A percentile compares a stretch with the other conserved stretches of the same genome.
phyloP scores from a whole-genome alignment of 306 rosid species.

The Fragaria ananassa region DNA sequence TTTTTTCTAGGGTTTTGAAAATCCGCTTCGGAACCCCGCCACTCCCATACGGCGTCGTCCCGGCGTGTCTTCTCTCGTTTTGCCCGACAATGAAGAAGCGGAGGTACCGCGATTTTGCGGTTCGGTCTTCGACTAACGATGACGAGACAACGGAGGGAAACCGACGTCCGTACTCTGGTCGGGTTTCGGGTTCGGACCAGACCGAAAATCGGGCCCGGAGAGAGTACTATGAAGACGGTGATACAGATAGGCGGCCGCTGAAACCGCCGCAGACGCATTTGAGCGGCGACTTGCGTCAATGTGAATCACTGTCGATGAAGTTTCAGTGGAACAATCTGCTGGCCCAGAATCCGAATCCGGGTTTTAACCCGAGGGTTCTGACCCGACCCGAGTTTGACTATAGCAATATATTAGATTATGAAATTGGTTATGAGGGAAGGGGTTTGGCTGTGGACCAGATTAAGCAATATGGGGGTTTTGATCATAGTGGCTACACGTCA shows the following conservation, averaged over 20 bases:
- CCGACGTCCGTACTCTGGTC: neutral
- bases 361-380: neutral
- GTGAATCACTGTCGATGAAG: slow-evolving; percentile 24
- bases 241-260: neutral
- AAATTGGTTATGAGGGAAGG: neutral
- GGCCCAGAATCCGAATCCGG: slow-evolving; percentile 3
- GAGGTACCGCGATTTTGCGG: neutral
- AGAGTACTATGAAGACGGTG: neutral
- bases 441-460: neutral
- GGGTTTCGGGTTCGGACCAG: neutral
- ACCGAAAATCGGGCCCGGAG: neutral
- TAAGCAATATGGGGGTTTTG: neutral
- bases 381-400: neutral
- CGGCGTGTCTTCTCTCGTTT: neutral
- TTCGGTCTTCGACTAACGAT: neutral
- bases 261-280: neutral
- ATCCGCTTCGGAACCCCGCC: neutral
- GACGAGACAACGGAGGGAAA: neutral
- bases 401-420: neutral
- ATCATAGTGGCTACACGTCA: neutral
- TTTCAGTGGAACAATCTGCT: slow-evolving; percentile 34
- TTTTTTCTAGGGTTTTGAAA: neutral
- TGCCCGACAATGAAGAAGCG: slow-evolving; percentile 1
- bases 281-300: neutral
- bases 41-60: neutral